These are phyloP conservation scores for Hymenoscyphus repandus DNA, from an alignment of 2,329 filamentous ascomycete species.

Conservation along the genomic window DNA sequence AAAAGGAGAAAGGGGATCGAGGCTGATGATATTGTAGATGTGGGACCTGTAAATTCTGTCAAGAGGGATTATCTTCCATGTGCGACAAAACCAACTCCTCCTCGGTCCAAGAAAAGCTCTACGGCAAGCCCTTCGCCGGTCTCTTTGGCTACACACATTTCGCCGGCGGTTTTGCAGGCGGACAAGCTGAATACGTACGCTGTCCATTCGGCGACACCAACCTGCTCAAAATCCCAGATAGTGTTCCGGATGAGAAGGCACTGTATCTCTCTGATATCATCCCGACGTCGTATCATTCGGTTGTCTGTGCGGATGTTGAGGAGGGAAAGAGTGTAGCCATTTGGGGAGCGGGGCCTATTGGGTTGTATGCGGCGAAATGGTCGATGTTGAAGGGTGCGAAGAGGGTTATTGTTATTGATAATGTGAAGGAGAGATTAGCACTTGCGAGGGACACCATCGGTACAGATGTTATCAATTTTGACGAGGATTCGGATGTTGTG, in stretches of 20 bases:
- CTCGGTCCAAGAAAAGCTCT: conserved; percentile 55
- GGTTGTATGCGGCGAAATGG: conserved; percentile 56
- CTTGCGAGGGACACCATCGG: conserved; percentile 51
- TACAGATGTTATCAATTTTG: conserved; percentile 53
- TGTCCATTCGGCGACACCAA: conserved; percentile 61
- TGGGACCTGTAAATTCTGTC: conserved; percentile 49
- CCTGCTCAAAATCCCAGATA: conserved; percentile 56
- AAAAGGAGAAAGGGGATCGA: neutral
- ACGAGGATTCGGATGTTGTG: conserved; percentile 47
- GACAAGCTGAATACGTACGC: conserved; percentile 62
- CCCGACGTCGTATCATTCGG: conserved; percentile 57
- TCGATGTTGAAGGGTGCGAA: conserved; percentile 51
- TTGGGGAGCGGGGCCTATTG: conserved; percentile 61
- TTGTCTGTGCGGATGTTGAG: conserved; percentile 59
- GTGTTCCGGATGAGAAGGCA: conserved; percentile 61
- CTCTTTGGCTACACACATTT: conserved; percentile 55
- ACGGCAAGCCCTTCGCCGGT: conserved; percentile 42
- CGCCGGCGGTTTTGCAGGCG: conserved; percentile 62
- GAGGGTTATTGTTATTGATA: conserved; percentile 58
- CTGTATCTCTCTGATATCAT: conserved; percentile 61
- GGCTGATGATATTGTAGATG: conserved; percentile 25
- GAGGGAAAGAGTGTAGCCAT: conserved; percentile 60
- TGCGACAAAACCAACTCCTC: conserved; percentile 56
- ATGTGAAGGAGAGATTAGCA: conserved; percentile 49
- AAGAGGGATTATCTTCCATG: conserved; percentile 47